phyloP scores from a whole-genome alignment of 768 basidiomycete species.

The Phaeotremella skinneri region DNA sequence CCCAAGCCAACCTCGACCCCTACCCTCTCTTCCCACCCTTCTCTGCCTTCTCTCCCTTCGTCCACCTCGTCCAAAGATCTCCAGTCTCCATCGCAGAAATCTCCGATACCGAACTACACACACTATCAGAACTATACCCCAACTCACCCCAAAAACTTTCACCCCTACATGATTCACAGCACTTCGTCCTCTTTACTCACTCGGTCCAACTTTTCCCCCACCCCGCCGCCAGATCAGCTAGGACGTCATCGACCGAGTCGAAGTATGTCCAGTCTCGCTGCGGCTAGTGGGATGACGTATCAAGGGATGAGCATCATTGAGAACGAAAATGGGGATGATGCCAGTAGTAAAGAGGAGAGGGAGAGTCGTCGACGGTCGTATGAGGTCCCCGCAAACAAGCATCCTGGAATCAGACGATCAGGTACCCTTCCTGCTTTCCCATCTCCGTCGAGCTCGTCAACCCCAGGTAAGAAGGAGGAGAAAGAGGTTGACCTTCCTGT shows the following conservation, averaged over 20 bases:
- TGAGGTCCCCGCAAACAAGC: not conserved
- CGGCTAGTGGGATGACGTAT: not conserved
- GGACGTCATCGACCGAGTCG: slow-evolving; percentile 28
- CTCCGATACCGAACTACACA: not conserved
- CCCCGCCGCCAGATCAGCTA: slow-evolving; percentile 25
- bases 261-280: slow-evolving; percentile 25
- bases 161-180: slow-evolving; percentile 43
- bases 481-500: slow-evolving; percentile 37
- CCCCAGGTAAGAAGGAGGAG: slow-evolving; percentile 6
- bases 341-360: slow-evolving; percentile 9
- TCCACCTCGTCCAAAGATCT: slow-evolving; percentile 4
- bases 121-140: slow-evolving; percentile 13
- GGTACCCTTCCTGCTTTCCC: slow-evolving; percentile 6
- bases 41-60: not conserved
- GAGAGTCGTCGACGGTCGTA: not conserved
- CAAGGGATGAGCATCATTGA: not conserved
- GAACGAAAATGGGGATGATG: slow-evolving; percentile 6
- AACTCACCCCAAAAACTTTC: slow-evolving; percentile 29
- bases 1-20: slow-evolving; percentile 1
- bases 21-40: not conserved
- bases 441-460: not conserved
- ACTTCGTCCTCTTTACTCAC: slow-evolving; percentile 42
- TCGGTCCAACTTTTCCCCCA: slow-evolving; percentile 40
- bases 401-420: not conserved
- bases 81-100: not conserved